Percentiles rank a stretch among this genome's conserved stretches.
phyloP scores from a whole-genome alignment of 2,329 filamentous ascomycete species.

The Aspergillus flavus region DNA sequence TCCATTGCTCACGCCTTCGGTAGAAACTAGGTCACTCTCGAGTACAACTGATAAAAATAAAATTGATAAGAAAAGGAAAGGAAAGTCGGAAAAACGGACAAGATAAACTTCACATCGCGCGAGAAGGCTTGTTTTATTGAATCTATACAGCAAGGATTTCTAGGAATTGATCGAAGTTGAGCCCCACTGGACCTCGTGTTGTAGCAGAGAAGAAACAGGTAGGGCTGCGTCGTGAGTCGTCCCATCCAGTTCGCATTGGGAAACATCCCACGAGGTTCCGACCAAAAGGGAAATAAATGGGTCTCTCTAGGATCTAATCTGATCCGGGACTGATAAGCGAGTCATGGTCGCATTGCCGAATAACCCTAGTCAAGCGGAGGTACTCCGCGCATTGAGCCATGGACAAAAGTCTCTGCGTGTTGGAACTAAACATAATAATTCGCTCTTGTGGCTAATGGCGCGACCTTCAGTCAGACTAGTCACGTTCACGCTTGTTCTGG shows the following conservation, averaged over 20 bases:
- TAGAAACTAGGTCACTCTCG: neutral
- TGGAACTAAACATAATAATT: neutral
- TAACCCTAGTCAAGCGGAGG: neutral
- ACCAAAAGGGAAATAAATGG: neutral
- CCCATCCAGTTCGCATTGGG: neutral
- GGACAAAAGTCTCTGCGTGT: neutral
- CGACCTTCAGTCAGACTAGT: neutral
- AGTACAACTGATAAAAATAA: neutral
- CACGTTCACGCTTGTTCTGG: neutral
- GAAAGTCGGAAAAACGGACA: neutral
- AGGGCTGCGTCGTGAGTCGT: neutral
- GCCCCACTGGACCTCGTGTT: neutral
- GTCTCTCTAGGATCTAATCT: slow-evolving; percentile 3
- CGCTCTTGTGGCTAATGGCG: neutral
- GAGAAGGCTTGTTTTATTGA: neutral
- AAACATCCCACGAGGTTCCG: neutral
- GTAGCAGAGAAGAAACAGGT: neutral
- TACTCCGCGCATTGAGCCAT: neutral
- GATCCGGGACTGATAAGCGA: slow-evolving; percentile 1
- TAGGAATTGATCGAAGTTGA: too few species aligned
- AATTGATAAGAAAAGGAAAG: neutral
- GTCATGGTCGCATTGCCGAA: neutral
- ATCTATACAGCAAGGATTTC: neutral
- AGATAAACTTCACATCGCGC: neutral
- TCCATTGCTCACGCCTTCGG: neutral